Evolutionary conservation across 106 monocot species (phyloP).

Genomic region (Ottelia alismoides): DNA sequence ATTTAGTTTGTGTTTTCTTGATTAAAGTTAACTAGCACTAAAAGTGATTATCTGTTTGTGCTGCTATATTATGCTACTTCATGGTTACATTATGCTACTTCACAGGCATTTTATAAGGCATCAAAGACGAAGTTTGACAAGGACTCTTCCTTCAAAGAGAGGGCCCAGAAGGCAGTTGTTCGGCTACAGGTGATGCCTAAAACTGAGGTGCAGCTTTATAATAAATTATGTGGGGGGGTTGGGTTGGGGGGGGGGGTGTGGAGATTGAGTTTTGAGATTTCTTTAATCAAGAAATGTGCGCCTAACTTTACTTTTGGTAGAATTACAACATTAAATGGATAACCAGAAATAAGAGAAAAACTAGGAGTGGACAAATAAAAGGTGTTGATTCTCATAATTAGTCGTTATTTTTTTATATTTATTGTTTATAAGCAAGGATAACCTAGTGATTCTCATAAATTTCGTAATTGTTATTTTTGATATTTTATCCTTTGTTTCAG

Average conservation of each 20-base stretch:
- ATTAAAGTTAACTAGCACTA: too few relatives aligned
- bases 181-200: slow-evolving; percentile 11
- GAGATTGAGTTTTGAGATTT: too few relatives aligned
- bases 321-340: background rate
- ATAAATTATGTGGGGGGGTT: too few relatives aligned
- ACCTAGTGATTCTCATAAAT: too few relatives aligned
- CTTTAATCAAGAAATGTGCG: too few relatives aligned
- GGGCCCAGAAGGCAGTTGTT: slow-evolving; percentile 22
- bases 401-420: slow-evolving; percentile 1
- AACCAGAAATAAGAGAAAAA: background rate
- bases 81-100: background rate
- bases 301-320: background rate
- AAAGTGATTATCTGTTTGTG: too few relatives aligned
- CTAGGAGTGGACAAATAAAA: background rate
- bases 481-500: slow-evolving; percentile 13
- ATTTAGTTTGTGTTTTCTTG: too few relatives aligned
- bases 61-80: too few relatives aligned
- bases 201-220: too few relatives aligned
- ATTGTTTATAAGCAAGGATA: background rate
- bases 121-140: slow-evolving; percentile 22
- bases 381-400: too few relatives aligned
- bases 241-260: too few relatives aligned
- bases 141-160: slow-evolving; percentile 19
- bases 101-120: slow-evolving; percentile 23
- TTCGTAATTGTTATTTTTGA: background rate